Evolutionary conservation across 2,329 filamentous ascomycete genomes (phyloP).

Genomic region (Aspergillus pseudotamarii): DNA sequence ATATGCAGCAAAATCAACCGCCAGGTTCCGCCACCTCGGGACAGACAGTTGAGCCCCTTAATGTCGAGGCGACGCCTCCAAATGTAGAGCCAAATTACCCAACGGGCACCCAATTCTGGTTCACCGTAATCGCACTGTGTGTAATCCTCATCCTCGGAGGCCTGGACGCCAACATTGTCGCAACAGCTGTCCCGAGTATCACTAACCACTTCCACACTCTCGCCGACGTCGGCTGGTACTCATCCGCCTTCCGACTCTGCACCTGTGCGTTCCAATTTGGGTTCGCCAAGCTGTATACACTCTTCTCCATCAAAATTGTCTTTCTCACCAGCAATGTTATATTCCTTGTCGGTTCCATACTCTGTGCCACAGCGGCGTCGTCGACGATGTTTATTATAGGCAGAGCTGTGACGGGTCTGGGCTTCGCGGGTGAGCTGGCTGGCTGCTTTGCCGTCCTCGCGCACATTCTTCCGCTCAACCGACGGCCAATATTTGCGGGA

Average conservation of each 20-base stretch:
- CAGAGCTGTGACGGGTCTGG: conserved; percentile 35
- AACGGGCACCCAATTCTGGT: conserved; percentile 21
- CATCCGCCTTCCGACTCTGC: conserved; percentile 26
- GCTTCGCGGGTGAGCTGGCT: conserved; percentile 21
- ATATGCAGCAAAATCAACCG: neutral
- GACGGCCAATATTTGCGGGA: conserved; percentile 29
- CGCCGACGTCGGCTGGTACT: conserved; percentile 34
- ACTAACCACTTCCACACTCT: conserved; percentile 31
- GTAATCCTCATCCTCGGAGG: conserved; percentile 31
- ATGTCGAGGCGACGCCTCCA: conserved; percentile 2
- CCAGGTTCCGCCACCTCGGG: conserved; percentile 1
- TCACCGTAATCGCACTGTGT: conserved; percentile 25
- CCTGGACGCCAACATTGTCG: conserved; percentile 36
- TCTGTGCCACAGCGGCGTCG: conserved; percentile 24
- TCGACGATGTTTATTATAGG: conserved; percentile 29
- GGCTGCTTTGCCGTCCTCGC: conserved; percentile 20
- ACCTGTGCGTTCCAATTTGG: conserved; percentile 26
- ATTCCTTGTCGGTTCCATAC: conserved; percentile 23
- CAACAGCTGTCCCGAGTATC: conserved; percentile 37
- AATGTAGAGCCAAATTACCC: conserved; percentile 12
- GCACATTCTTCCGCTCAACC: conserved; percentile 27
- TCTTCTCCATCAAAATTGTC: conserved; percentile 34
- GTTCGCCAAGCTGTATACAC: conserved; percentile 33
- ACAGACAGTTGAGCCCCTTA: conserved; percentile 4
- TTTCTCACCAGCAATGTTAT: conserved; percentile 25